These are phyloP conservation scores for Xylaria longipes DNA, from an alignment of 495 filamentous ascomycete species.

Conservation along the genomic window DNA sequence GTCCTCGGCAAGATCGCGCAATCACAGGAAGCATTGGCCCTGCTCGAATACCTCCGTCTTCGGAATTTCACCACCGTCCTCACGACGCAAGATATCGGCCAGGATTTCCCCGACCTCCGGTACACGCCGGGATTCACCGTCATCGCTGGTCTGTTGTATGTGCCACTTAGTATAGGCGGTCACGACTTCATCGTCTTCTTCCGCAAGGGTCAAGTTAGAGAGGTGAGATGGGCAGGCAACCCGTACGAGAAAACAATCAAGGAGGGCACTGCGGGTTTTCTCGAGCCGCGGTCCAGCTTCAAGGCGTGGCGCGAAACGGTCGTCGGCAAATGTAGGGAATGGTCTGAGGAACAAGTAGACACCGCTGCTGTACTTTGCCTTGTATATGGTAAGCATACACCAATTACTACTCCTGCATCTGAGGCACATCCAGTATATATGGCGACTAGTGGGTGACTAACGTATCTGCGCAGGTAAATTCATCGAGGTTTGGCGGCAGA, in stretches of 20 bases:
- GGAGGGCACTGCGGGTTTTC: conserved; percentile 69
- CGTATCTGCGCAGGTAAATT: conserved; percentile 50
- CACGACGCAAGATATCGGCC: conserved; percentile 74
- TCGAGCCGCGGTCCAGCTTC: conserved; percentile 81
- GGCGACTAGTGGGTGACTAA: neutral
- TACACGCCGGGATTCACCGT: conserved; percentile 81
- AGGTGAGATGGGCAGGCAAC: conserved; percentile 94
- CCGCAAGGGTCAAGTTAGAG: conserved; percentile 74
- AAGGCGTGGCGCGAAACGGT: conserved; percentile 78
- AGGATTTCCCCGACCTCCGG: conserved; percentile 83
- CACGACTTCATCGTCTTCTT: conserved; percentile 93
- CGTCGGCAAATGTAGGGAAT: conserved; percentile 75
- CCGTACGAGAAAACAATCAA: conserved; percentile 81
- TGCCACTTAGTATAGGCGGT: conserved; percentile 79
- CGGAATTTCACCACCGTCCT: conserved; percentile 78
- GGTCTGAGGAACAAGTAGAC: conserved; percentile 78
- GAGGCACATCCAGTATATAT: neutral
- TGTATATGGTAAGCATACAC: conserved; percentile 77
- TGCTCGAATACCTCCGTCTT: conserved; percentile 86
- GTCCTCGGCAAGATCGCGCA: conserved; percentile 77
- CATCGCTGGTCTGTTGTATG: conserved; percentile 83
- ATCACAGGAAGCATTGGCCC: conserved; percentile 82
- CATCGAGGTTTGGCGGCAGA: conserved; percentile 92
- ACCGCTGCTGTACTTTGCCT: conserved; percentile 88
- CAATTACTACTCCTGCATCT: neutral